These are phyloP conservation scores for Linnemannia exigua DNA, from an alignment of 192 early-diverging fungal species.

Conservation along the genomic window DNA sequence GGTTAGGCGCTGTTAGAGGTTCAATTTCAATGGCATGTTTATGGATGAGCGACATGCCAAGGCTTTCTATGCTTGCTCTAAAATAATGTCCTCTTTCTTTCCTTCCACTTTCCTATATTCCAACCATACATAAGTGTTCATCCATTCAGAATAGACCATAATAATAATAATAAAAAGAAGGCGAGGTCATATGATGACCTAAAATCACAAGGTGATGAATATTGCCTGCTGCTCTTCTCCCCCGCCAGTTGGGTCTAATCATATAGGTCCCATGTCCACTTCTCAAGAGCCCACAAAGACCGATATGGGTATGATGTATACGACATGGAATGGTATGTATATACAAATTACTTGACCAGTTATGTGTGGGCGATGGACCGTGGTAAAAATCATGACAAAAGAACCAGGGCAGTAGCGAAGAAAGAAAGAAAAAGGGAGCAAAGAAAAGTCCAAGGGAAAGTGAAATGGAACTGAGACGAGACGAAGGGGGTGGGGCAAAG, in stretches of 20 bases:
- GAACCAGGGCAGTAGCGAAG: not conserved
- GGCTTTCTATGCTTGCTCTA: too few species aligned
- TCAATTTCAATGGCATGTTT: not conserved
- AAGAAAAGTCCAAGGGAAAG: not conserved
- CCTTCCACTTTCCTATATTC: too few species aligned
- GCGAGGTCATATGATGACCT: conserved; percentile 12
- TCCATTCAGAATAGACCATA: not conserved
- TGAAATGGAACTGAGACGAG: conserved; percentile 1
- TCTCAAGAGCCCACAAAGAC: conserved; percentile 7
- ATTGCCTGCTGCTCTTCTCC: conserved; percentile 5
- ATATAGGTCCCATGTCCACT: conserved; percentile 7
- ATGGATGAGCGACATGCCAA: too few species aligned
- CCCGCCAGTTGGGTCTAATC: conserved; percentile 5
- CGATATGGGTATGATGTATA: not conserved
- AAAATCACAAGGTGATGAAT: conserved; percentile 32
- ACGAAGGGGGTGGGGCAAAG: not conserved
- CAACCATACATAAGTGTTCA: not conserved
- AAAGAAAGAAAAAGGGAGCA: not conserved
- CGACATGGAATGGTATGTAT: conserved; percentile 1
- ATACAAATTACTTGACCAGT: not conserved
- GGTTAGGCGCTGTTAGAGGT: not conserved
- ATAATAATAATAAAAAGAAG: conserved; percentile 1
- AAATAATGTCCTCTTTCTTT: not conserved
- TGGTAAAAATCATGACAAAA: conserved; percentile 2
- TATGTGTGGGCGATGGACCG: not conserved